Percentiles rank a stretch among this genome's conserved stretches.
These are phyloP conservation scores for Lepiota subincarnata DNA, from an alignment of 768 basidiomycete genomes.

Conservation along the genomic window DNA sequence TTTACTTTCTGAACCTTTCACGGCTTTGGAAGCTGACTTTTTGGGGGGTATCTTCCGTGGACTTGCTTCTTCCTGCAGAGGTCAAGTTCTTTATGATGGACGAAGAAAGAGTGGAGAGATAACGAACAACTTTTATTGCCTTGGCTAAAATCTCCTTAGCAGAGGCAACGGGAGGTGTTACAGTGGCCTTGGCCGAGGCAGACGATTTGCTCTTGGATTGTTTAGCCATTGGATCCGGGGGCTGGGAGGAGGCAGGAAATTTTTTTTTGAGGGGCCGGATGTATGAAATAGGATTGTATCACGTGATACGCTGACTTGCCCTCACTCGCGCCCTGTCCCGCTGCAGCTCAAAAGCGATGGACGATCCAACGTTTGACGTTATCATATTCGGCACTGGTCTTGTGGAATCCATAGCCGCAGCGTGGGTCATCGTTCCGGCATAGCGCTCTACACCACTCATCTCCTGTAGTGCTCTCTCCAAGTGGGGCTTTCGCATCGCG, in stretches of 20 bases:
- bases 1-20: constrained; percentile 25
- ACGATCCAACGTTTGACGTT: constrained; percentile 54
- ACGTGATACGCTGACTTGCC: constrained; percentile 13
- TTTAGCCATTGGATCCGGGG: constrained; percentile 47
- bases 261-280: constrained; percentile 20
- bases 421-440: constrained; percentile 50
- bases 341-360: constrained; percentile 22
- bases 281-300: constrained; percentile 17
- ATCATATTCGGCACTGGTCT: constrained; percentile 77
- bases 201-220: constrained; percentile 37
- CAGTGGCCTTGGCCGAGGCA: constrained; percentile 19
- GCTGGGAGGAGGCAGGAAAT: constrained; percentile 14
- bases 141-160: constrained; percentile 21
- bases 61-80: constrained; percentile 8
- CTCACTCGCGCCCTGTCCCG: no score
- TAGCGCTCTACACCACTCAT: neutral
- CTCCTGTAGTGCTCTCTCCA: constrained; percentile 72
- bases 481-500: constrained; percentile 82
- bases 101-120: constrained; percentile 5
- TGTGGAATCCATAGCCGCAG: constrained; percentile 80
- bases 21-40: constrained; percentile 18
- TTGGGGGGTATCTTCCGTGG: constrained; percentile 20
- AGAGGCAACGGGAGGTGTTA: constrained; percentile 16
- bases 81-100: constrained; percentile 10
- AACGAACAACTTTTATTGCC: neutral